Percentiles rank a stretch among this genome's conserved stretches.
phyloP scores from a whole-genome alignment of 2,329 filamentous ascomycete genomes.

The Aspergillus hortae region DNA sequence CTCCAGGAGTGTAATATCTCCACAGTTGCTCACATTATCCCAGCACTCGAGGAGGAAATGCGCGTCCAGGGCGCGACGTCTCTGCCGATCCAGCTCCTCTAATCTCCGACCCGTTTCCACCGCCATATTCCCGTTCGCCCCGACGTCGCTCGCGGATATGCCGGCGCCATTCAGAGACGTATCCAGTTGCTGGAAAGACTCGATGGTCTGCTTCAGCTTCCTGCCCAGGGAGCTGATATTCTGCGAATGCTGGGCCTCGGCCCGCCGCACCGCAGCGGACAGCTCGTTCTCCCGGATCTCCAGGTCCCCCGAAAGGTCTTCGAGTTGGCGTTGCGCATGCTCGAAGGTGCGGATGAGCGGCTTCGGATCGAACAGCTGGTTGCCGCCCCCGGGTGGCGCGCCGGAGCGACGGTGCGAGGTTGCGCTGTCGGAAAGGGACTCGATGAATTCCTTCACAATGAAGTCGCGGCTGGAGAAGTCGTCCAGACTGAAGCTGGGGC shows the following conservation, averaged over 20 bases:
- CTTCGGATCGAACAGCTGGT: conserved; percentile 80
- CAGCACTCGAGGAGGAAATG: conserved; percentile 96
- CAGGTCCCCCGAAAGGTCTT: conserved; percentile 67
- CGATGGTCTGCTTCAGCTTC: conserved; percentile 88
- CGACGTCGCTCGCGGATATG: conserved; percentile 10
- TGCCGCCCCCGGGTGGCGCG: conserved; percentile 39
- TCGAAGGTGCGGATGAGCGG: conserved; percentile 95
- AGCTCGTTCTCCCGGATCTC: conserved; percentile 89
- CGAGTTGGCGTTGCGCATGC: conserved; percentile 53
- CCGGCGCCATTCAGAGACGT: conserved; percentile 63
- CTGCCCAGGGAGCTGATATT: conserved; percentile 82
- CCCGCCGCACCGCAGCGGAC: conserved; percentile 80
- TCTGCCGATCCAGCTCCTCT: conserved; percentile 90
- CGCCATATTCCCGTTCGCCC: conserved; percentile 75
- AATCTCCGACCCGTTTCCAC: conserved; percentile 92
- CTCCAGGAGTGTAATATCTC: conserved; percentile 80
- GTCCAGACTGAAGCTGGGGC: conserved; percentile 80
- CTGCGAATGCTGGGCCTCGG: conserved; percentile 86
- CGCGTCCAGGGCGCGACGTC: conserved; percentile 84
- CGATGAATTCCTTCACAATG: conserved; percentile 96
- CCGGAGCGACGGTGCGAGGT: conserved; percentile 74
- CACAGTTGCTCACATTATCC: conserved; percentile 89
- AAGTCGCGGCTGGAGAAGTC: conserved; percentile 90
- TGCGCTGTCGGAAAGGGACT: conserved; percentile 81
- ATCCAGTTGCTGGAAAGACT: conserved; percentile 87